Conservation (phyloP, 2,329 filamentous ascomycete species). For the Mariannaea elegans region DNA sequence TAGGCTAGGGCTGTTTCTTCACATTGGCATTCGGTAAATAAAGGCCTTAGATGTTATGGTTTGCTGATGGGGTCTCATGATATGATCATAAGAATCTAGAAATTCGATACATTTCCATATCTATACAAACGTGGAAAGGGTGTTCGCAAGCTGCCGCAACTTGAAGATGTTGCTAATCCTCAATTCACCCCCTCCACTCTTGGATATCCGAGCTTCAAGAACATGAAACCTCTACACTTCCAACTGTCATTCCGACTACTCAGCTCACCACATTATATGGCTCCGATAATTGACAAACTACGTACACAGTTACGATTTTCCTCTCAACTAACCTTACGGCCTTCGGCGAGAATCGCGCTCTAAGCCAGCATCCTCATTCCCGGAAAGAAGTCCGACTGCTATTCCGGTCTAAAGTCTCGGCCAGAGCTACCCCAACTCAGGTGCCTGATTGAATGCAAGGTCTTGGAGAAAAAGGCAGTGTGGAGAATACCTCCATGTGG, state of each 20-base stretch:
- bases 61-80: too few species aligned
- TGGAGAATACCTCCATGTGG: slow-evolving; percentile 2
- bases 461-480: slow-evolving; percentile 11
- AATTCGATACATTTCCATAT: too few species aligned
- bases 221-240: neutral
- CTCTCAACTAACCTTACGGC: too few species aligned
- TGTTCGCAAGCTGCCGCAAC: too few species aligned
- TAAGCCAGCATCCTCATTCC: neutral
- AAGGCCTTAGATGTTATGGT: too few species aligned
- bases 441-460: neutral
- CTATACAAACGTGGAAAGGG: too few species aligned
- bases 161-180: too few species aligned
- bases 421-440: slow-evolving; percentile 16
- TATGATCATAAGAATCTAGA: too few species aligned
- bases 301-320: too few species aligned
- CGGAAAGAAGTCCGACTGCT: slow-evolving; percentile 19
- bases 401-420: neutral
- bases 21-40: too few species aligned
- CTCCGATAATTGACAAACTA: neutral
- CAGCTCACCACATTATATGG: slow-evolving; percentile 2
- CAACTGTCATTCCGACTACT: neutral
- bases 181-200: too few species aligned
- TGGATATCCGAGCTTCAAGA: neutral
- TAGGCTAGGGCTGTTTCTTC: too few species aligned
- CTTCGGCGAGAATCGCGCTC: slow-evolving; percentile 16